Evolutionary conservation across 164 flowering plant species (phyloP).

Genomic region (Stephania yunnanensis): DNA sequence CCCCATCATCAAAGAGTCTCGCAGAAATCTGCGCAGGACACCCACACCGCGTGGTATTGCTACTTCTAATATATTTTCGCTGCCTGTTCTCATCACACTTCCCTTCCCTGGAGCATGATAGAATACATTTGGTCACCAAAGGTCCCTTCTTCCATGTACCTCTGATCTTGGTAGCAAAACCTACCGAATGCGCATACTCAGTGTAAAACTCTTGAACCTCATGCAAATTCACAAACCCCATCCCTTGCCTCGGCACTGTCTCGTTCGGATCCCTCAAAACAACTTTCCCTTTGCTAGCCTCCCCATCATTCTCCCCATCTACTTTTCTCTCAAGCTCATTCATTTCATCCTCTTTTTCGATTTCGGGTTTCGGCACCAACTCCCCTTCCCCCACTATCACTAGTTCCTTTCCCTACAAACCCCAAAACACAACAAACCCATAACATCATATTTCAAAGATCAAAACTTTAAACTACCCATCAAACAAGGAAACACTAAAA

Average conservation of each 20-base stretch:
- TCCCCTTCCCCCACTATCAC: not conserved
- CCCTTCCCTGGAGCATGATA: not conserved
- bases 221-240: not conserved
- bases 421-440: not conserved
- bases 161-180: not conserved
- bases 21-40: not conserved
- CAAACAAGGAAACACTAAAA: not conserved
- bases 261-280: not conserved
- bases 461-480: not conserved
- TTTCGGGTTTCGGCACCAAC: not conserved
- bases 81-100: not conserved
- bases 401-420: not conserved
- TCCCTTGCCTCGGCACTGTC: not conserved
- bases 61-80: not conserved
- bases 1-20: not conserved
- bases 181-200: not conserved
- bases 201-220: not conserved
- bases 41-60: not conserved
- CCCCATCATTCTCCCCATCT: not conserved
- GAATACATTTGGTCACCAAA: not conserved
- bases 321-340: not conserved
- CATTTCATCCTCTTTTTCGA: not conserved
- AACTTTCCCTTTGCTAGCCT: not conserved
- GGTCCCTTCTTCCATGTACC: not conserved
- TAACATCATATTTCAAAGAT: not conserved